Evolutionary conservation across 1,139 yeast species (phyloP), one percentile per base, ranked within the genome.

Genomic region (Yamadazyma siamensis): DNA sequence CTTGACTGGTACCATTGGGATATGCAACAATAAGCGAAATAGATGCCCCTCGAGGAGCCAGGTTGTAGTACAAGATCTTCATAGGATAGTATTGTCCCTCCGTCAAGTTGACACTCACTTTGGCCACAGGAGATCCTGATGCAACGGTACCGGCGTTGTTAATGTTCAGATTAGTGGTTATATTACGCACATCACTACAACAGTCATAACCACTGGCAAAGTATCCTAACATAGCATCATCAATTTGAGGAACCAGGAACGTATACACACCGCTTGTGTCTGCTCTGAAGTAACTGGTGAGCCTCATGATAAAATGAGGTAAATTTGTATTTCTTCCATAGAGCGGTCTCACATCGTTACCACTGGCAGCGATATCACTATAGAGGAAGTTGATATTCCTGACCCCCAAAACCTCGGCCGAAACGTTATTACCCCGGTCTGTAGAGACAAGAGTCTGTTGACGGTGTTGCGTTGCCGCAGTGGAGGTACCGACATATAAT

Each of bases 281-380:
- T 15, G 59, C 43, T 9, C 32, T 23, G 34, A 52, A 49, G 26
- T 52, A 54, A 29, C 58, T 58, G 12, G 47, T 37, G 8, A 51
- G 33, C 34, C 48, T 54, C 12, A 50, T 19, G 15, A 42, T 41
- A 30, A 50, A 33, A n/a, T 23, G 15, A 5, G 17, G 9, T 10
- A 21, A 16, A 12, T 25, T 22, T 6, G 26, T 29, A 5, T 5
- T 17, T 22, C 29, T 21, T n/a, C 32, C 35, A 17, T 32, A 32
- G 11, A 32, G 9, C 14, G 19, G 11, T 14, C 11, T 12, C 13
- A 13, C 19, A 13, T 25, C 26, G 6, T 7, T 10, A 10, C 13
- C 20, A 14, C 9, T 10, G 7, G 20, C 20, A 18, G 7, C 10
- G 10, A 7, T 10, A 18, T 7, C 10, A n/a, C n/a, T n/a, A n/a